phyloP scores from a whole-genome alignment of 305 asterid species.

The Stenogyne calaminthoides region DNA sequence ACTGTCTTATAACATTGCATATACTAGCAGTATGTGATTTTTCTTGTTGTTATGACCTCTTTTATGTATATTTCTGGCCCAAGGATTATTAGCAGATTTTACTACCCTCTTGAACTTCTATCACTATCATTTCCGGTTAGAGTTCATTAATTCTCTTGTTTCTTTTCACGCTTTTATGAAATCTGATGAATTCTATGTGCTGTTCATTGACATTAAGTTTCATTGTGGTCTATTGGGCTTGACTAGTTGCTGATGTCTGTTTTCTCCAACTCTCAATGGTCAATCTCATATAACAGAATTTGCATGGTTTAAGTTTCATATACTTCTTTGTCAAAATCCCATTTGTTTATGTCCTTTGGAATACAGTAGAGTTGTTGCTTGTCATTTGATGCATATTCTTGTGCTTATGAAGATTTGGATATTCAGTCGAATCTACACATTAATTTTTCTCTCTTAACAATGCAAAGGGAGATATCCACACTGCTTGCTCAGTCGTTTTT shows the following conservation, averaged over 20 bases:
- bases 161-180: background rate
- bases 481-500: conserved; percentile 90
- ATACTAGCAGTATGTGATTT: background rate
- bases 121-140: background rate
- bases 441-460: conserved; percentile 37
- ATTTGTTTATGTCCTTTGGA: background rate
- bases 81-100: conserved; percentile 9
- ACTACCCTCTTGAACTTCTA: background rate
- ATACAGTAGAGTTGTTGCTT: background rate
- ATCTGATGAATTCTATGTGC: background rate
- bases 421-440: background rate
- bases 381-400: background rate
- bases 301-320: background rate
- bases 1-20: conserved; percentile 18
- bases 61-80: background rate
- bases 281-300: background rate
- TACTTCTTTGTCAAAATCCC: background rate
- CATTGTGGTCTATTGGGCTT: background rate
- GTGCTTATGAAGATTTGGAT: background rate
- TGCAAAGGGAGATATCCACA: conserved; percentile 67
- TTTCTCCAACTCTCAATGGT: background rate
- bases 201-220: background rate
- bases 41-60: background rate
- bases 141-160: background rate
- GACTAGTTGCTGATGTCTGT: background rate